Percentiles rank a stretch among this genome's conserved stretches.
These are phyloP conservation scores for Ceratocystis alfenasii DNA, from an alignment of 2,329 filamentous ascomycete species.

Conservation along the genomic window DNA sequence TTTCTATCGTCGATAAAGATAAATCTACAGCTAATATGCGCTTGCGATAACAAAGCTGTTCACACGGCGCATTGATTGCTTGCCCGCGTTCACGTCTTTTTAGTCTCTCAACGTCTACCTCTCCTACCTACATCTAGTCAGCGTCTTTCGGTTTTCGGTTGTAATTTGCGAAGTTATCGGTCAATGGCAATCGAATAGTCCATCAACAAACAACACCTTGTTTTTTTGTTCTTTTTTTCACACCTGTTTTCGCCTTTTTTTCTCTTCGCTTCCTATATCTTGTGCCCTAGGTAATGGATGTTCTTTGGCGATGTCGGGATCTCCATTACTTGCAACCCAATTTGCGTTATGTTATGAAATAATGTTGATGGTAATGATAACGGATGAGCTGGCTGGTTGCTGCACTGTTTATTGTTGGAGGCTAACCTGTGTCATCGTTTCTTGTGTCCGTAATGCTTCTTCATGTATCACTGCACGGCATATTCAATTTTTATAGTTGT, in stretches of 20 bases:
- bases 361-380: constrained; percentile 9
- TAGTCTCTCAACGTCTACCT: constrained; percentile 22
- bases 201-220: constrained; percentile 32
- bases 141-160: constrained; percentile 39
- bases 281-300: neutral
- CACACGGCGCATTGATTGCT: constrained; percentile 15
- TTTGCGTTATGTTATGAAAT: constrained; percentile 1
- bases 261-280: constrained; percentile 21
- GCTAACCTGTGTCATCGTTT: neutral
- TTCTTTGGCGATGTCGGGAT: constrained; percentile 5
- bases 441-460: no score
- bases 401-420: neutral
- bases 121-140: constrained; percentile 22
- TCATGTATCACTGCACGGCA: no score
- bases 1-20: constrained; percentile 15
- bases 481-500: no score
- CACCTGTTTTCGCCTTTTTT: constrained; percentile 23
- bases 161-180: constrained; percentile 45
- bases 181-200: constrained; percentile 46
- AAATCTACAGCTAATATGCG: constrained; percentile 22
- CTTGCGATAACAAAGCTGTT: constrained; percentile 21
- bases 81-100: constrained; percentile 21
- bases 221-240: constrained; percentile 23
- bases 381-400: neutral
- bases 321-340: neutral